Conservation (phyloP, 306 rosid genomes). For the Adenanthera pavonina region DNA sequence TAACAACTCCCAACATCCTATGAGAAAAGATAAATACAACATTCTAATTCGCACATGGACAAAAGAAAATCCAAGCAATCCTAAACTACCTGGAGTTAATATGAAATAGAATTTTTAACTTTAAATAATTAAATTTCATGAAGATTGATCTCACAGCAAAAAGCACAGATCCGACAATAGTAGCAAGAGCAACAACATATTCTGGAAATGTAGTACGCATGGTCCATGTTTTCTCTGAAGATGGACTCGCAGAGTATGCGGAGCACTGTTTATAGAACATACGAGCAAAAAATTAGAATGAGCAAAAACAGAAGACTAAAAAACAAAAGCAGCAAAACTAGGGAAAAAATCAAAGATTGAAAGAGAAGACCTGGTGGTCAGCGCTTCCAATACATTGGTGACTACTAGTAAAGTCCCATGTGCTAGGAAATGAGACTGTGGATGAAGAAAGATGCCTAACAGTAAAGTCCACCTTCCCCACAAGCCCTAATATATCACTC, state of each 20-base stretch:
- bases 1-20: background rate
- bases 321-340: slow-evolving; percentile 10
- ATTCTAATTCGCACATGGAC: background rate
- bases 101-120: background rate
- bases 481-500: slow-evolving; percentile 60
- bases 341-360: background rate
- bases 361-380: slow-evolving; percentile 56
- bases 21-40: background rate
- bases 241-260: slow-evolving; percentile 71
- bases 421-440: slow-evolving; percentile 62
- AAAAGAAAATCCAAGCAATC: background rate
- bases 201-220: slow-evolving; percentile 92
- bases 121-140: background rate
- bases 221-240: slow-evolving; percentile 94
- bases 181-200: slow-evolving; percentile 93
- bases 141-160: slow-evolving; percentile 70
- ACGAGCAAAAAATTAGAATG: slow-evolving; percentile 32
- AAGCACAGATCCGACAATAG: slow-evolving; percentile 93
- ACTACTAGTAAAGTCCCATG: slow-evolving; percentile 56
- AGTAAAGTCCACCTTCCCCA: slow-evolving; percentile 90
- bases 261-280: slow-evolving; percentile 61
- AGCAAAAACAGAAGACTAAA: slow-evolving; percentile 3
- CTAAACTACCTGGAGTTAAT: slow-evolving; percentile 20
- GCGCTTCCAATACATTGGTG: slow-evolving; percentile 68
- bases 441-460: slow-evolving; percentile 92